Percentiles rank a stretch among this genome's conserved stretches.
phyloP scores from a whole-genome alignment of 2,329 filamentous ascomycete species.

The Mycosphaerella arachidis region DNA sequence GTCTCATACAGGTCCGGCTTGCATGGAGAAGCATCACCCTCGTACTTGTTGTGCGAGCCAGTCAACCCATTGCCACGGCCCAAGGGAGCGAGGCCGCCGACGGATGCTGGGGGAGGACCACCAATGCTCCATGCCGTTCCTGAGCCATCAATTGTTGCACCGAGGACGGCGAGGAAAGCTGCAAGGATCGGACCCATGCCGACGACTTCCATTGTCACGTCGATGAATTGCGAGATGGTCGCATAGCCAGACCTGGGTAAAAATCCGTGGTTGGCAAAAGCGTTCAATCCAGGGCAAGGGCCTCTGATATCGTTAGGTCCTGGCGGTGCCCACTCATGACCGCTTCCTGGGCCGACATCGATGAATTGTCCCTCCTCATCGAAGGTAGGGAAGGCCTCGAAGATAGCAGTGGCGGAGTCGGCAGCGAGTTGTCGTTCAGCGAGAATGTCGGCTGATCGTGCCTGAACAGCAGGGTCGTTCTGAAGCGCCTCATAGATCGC shows the following conservation, averaged over 20 bases:
- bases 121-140: constrained; percentile 30
- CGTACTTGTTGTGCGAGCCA: constrained; percentile 25
- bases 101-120: constrained; percentile 19
- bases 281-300: constrained; percentile 22
- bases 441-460: constrained; percentile 9
- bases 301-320: constrained; percentile 26
- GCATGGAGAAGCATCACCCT: constrained; percentile 23
- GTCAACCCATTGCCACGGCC: constrained; percentile 19
- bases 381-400: constrained; percentile 24
- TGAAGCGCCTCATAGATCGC: constrained; percentile 8
- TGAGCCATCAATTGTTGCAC: constrained; percentile 31
- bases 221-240: constrained; percentile 30
- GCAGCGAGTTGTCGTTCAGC: constrained; percentile 12
- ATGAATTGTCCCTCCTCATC: constrained; percentile 23
- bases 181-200: constrained; percentile 34
- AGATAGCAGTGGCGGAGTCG: constrained; percentile 16
- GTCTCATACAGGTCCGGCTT: constrained; percentile 29
- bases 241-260: constrained; percentile 32
- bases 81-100: constrained; percentile 6
- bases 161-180: constrained; percentile 31
- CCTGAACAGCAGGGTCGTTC: constrained; percentile 9
- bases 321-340: constrained; percentile 27
- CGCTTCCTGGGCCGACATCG: constrained; percentile 22
- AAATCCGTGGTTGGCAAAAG: constrained; percentile 29
- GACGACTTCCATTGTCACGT: constrained; percentile 29